Evolutionary conservation across 1,284 basidiomycete genomes (phyloP).

Genomic region (Moesziomyces sp.): DNA sequence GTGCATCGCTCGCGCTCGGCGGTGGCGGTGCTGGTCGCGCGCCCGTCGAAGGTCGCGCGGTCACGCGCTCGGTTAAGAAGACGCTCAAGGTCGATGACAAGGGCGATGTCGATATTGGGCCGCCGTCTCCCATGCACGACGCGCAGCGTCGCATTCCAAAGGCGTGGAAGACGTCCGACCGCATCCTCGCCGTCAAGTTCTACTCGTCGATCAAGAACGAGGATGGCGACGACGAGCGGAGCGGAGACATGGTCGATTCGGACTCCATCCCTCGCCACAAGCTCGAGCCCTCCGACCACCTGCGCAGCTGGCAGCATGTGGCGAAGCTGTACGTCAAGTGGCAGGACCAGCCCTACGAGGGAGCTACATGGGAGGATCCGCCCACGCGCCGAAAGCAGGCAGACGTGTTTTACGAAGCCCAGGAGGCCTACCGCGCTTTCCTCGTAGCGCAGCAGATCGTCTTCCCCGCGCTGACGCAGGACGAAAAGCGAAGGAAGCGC

Average conservation of each 20-base stretch:
- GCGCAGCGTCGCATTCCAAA: constrained; percentile 49
- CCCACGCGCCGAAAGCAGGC: constrained; percentile 76
- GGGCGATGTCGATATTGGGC: constrained; percentile 45
- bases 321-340: constrained; percentile 75
- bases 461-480: constrained; percentile 71
- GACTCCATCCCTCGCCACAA: constrained; percentile 22
- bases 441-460: constrained; percentile 75
- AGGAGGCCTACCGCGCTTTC: constrained; percentile 76
- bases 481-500: constrained; percentile 51
- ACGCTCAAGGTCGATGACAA: constrained; percentile 39
- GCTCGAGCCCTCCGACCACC: constrained; percentile 27
- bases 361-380: constrained; percentile 86
- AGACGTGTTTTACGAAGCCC: constrained; percentile 75
- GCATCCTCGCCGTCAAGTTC: constrained; percentile 50
- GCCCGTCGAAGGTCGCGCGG: constrained; percentile 6
- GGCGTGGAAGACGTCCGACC: constrained; percentile 52
- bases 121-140: constrained; percentile 48
- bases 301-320: constrained; percentile 35
- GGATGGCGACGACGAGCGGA: constrained; percentile 25
- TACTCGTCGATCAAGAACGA: constrained; percentile 26
- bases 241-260: constrained; percentile 32
- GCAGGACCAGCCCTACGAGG: constrained; percentile 87
- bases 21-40: constrained; percentile 11
- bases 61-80: constrained; percentile 30
- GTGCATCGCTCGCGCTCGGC: constrained; percentile 28